Percentiles rank a stretch among this genome's conserved stretches.
Conservation (phyloP, 2,329 filamentous ascomycete genomes). For the Botryotinia convoluta region DNA sequence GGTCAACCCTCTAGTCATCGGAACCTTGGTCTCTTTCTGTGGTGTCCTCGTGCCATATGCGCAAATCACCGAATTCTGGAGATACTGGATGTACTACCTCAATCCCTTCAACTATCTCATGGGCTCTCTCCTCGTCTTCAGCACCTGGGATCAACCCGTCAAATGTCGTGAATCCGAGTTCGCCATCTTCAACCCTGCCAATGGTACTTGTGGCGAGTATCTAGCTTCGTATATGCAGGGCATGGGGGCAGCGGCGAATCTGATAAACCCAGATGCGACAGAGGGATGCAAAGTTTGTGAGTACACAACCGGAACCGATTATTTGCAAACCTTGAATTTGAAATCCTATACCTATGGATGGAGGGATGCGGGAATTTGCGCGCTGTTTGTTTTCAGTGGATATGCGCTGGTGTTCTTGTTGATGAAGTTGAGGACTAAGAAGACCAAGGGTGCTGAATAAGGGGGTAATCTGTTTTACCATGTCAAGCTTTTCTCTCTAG, state of each 20-base stretch:
- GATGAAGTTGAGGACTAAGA: constrained; percentile 50
- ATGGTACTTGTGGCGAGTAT: constrained; percentile 60
- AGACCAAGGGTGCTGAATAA: constrained; percentile 44
- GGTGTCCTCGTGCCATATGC: constrained; percentile 71
- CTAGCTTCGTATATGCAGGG: constrained; percentile 50
- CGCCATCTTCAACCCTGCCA: constrained; percentile 41
- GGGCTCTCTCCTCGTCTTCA: constrained; percentile 53
- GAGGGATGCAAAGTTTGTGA: constrained; percentile 59
- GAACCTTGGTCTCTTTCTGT: constrained; percentile 66
- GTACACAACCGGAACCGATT: constrained; percentile 57
- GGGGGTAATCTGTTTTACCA: not conserved
- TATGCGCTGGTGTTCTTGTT: constrained; percentile 47
- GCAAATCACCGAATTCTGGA: constrained; percentile 68
- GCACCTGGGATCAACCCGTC: constrained; percentile 47
- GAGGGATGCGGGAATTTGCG: constrained; percentile 57
- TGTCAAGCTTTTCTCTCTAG: not conserved
- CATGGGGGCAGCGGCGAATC: constrained; percentile 47
- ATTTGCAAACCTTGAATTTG: constrained; percentile 58
- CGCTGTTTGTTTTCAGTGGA: constrained; percentile 43
- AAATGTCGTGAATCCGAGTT: constrained; percentile 49
- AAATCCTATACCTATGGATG: constrained; percentile 62
- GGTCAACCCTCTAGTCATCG: constrained; percentile 55
- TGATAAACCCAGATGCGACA: constrained; percentile 59
- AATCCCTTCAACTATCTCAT: constrained; percentile 63
- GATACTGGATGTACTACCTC: constrained; percentile 48